A percentile compares a stretch with the other conserved stretches of the same genome.
Evolutionary conservation across 2,329 filamentous ascomycete species (phyloP).

Genomic region (Exserohilum rostratum): DNA sequence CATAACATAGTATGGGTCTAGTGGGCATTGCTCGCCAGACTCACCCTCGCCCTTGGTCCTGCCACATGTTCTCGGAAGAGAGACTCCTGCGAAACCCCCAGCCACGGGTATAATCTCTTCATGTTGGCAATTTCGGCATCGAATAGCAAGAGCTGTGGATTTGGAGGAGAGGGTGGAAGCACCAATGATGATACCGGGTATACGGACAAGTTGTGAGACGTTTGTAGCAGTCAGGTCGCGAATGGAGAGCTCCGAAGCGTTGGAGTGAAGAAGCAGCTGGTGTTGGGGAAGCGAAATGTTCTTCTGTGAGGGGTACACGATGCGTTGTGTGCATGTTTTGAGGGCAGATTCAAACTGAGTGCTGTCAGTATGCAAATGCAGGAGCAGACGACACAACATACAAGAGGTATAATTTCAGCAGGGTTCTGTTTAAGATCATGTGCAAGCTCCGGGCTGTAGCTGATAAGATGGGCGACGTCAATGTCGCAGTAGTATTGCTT

Average conservation of each 20-base stretch:
- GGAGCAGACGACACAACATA: slow-evolving; percentile 52
- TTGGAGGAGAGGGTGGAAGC: slow-evolving; percentile 97
- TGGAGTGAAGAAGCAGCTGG: slow-evolving; percentile 93
- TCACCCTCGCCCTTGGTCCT: slow-evolving; percentile 70
- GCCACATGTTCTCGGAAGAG: slow-evolving; percentile 79
- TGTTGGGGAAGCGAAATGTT: slow-evolving; percentile 80
- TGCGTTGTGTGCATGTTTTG: slow-evolving; percentile 88
- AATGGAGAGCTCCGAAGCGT: slow-evolving; percentile 88
- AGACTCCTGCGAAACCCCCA: slow-evolving; percentile 86
- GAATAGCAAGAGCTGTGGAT: slow-evolving; percentile 82
- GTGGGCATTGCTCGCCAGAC: slow-evolving; percentile 74
- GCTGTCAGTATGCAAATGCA: slow-evolving; percentile 19
- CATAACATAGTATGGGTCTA: slow-evolving; percentile 94
- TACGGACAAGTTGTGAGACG: slow-evolving; percentile 92
- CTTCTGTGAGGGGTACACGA: slow-evolving; percentile 80
- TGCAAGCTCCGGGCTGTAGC: slow-evolving; percentile 92
- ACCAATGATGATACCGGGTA: slow-evolving; percentile 96
- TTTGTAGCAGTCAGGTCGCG: slow-evolving; percentile 91
- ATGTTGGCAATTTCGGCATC: slow-evolving; percentile 85
- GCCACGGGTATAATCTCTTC: slow-evolving; percentile 72
- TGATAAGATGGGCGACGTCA: slow-evolving; percentile 93
- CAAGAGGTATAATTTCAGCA: slow-evolving; percentile 88
- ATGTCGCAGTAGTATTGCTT: slow-evolving; percentile 97
- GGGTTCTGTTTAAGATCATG: slow-evolving; percentile 89
- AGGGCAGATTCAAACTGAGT: slow-evolving; percentile 85